These are phyloP conservation scores for Aethionema arabicum DNA, from an alignment of 345 rosid genomes.

Conservation along the genomic window DNA sequence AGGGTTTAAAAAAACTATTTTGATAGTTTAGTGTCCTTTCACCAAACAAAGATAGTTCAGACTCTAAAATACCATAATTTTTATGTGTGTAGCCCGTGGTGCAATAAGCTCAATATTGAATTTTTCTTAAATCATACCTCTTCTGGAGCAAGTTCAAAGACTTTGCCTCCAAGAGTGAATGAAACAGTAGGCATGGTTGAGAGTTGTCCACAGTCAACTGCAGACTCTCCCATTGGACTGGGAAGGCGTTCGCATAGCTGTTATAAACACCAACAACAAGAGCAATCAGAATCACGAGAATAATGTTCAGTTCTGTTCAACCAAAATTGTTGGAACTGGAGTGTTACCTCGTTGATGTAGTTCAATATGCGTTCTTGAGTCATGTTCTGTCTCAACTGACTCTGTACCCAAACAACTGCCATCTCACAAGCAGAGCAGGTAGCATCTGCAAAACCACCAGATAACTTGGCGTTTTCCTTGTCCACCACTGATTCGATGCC, in stretches of 20 bases:
- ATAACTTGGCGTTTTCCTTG: conserved; percentile 44
- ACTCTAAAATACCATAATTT: no score
- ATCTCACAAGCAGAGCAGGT: conserved; percentile 83
- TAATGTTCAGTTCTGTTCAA: not conserved
- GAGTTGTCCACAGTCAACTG: conserved; percentile 69
- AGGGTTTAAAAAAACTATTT: no score
- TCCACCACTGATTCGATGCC: conserved; percentile 79
- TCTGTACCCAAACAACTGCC: conserved; percentile 92
- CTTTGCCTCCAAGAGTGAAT: conserved; percentile 68
- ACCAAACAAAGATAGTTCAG: no score
- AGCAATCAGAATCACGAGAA: conserved; percentile 19
- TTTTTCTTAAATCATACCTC: conserved; percentile 45
- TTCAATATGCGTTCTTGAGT: conserved; percentile 60
- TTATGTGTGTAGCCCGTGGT: no score
- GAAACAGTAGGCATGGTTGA: conserved; percentile 83
- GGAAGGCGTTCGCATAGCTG: conserved; percentile 90
- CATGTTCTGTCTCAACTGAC: conserved; percentile 71
- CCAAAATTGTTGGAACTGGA: not conserved
- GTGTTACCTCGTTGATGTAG: conserved; percentile 58
- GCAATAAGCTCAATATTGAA: no score
- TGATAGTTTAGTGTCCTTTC: no score
- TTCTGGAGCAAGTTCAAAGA: conserved; percentile 65
- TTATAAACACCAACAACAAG: not conserved
- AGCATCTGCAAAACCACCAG: conserved; percentile 45
- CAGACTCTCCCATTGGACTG: conserved; percentile 80